Conservation (phyloP, 345 rosid genomes). For the Euphorbia tirucalli region DNA sequence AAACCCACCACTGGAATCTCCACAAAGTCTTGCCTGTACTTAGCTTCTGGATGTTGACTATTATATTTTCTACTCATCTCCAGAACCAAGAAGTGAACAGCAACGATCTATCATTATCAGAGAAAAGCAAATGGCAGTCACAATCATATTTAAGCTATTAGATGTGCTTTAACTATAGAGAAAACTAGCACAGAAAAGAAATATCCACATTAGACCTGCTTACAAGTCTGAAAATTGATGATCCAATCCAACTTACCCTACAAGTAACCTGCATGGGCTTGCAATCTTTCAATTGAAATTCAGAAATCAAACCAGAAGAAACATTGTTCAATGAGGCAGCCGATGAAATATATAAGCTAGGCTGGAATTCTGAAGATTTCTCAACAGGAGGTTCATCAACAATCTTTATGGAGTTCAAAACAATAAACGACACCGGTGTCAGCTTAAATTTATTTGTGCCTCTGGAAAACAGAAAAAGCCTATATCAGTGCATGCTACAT, state of each 20-base stretch:
- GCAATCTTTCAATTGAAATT: slow-evolving; percentile 28
- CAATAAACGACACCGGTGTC: slow-evolving; percentile 56
- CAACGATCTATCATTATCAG: slow-evolving; percentile 55
- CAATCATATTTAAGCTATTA: slow-evolving; percentile 1
- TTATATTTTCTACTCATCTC: slow-evolving; percentile 38
- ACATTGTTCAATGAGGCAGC: slow-evolving; percentile 21
- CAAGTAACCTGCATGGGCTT: slow-evolving; percentile 44
- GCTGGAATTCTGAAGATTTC: slow-evolving; percentile 16
- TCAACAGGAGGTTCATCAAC: slow-evolving; percentile 27
- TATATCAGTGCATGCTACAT: slow-evolving; percentile 8
- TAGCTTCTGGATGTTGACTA: slow-evolving; percentile 22
- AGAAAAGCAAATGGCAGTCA: slow-evolving; percentile 10
- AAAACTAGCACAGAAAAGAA: slow-evolving; percentile 3
- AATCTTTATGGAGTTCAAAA: slow-evolving; percentile 43
- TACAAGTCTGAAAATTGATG: slow-evolving; percentile 12
- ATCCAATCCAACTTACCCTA: slow-evolving; percentile 48
- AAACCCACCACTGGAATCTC: slow-evolving; percentile 76
- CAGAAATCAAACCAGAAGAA: slow-evolving; percentile 46
- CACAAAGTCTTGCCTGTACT: slow-evolving; percentile 31
- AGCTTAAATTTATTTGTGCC: slow-evolving; percentile 39
- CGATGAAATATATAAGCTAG: slow-evolving; percentile 18
- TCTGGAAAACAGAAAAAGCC: slow-evolving; percentile 34
- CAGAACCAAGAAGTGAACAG: slow-evolving; percentile 54
- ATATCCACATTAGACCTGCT: background rate
- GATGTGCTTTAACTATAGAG: background rate